These are phyloP conservation scores for Globisporangium rhizosaccharum DNA, from an alignment of 352 stramenopile species.

Conservation along the genomic window DNA sequence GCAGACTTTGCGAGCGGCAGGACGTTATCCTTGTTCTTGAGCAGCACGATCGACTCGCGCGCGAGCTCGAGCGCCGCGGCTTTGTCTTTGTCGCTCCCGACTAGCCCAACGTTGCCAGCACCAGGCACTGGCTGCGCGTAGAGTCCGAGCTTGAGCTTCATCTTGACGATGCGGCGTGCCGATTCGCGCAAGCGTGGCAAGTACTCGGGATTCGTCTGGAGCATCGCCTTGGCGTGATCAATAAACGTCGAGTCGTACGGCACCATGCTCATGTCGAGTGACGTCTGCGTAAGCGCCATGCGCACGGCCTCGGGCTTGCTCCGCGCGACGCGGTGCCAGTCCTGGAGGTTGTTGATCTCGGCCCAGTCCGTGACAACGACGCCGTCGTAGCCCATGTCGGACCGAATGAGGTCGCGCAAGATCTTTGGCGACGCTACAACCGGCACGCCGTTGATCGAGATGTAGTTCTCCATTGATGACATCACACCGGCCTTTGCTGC, in stretches of 20 bases:
- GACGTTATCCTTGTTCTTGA: constrained; percentile 71
- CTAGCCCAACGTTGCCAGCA: constrained; percentile 26
- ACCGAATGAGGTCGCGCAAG: constrained; percentile 74
- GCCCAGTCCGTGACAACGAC: constrained; percentile 90
- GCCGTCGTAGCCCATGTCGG: constrained; percentile 84
- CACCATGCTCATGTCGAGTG: constrained; percentile 92
- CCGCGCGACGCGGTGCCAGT: constrained; percentile 51
- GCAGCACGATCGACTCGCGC: constrained; percentile 75
- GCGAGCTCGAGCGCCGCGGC: constrained; percentile 59
- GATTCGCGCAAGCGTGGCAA: constrained; percentile 49
- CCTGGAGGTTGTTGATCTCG: constrained; percentile 88
- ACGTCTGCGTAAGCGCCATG: constrained; percentile 66
- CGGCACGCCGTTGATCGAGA: constrained; percentile 88
- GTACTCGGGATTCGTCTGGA: constrained; percentile 27
- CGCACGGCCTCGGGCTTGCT: constrained; percentile 49
- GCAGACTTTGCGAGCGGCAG: constrained; percentile 38
- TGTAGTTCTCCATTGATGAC: constrained; percentile 93
- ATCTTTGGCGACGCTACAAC: constrained; percentile 82
- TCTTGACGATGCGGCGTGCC: constrained; percentile 51
- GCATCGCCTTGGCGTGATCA: constrained; percentile 29
- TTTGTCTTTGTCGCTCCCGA: constrained; percentile 49
- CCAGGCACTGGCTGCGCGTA: constrained; percentile 63
- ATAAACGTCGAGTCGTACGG: constrained; percentile 46
- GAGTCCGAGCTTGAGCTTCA: constrained; percentile 70
- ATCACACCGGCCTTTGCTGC: constrained; percentile 76